Evolutionary conservation across 441 rosid genomes (phyloP), one percentile per base, ranked within the genome.

Genomic region (Pelargonium myrrhifolium): DNA sequence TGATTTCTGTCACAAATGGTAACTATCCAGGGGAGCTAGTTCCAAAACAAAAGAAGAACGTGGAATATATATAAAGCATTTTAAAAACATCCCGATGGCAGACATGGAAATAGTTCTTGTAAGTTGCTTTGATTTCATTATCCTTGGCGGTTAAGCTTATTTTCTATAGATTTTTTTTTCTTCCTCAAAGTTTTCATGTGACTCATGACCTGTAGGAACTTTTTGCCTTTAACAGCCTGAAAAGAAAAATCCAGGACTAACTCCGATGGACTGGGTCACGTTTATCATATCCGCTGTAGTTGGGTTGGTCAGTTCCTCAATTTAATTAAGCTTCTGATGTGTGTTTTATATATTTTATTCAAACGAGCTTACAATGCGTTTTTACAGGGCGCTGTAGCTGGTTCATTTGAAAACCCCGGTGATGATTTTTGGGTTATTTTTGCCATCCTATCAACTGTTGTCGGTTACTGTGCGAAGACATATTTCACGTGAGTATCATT

Each of bases 241-340:
- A 75, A 86, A 84, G 81, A 68, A 80, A 72, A 86, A 82, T 77
- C 90, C 88, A 22, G 87, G 88, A 59, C 74, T 85, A 65, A 87
- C 92, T 40, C 89, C 87, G 45, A 74, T 82, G 76, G 92, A 87
- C 74, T 87, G 92, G 92, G 85, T 82, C 74, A 83, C 81, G 74
- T 87, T 87, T 76, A 65, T 83, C 66, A 83, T 76, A 43, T 83
- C 92, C 42, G 89, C 89, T 47, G 78, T 75, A 40, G 75, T 85
- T 64, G 92, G 92, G 67, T 75, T 87, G 82, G 87, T 84, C 26
- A 74, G 87, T 77, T 66, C 45, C 62, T 40, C 14, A 42, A 43
- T 60, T 12, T 24, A 15, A 22, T 62, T 35, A 15, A 59, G 70
- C 12, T 51, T 22, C 4, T 17, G 0, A 7, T 21, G 9, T 21